Conservation (phyloP, 805 yeast species). For the Brettanomyces anomalus region DNA sequence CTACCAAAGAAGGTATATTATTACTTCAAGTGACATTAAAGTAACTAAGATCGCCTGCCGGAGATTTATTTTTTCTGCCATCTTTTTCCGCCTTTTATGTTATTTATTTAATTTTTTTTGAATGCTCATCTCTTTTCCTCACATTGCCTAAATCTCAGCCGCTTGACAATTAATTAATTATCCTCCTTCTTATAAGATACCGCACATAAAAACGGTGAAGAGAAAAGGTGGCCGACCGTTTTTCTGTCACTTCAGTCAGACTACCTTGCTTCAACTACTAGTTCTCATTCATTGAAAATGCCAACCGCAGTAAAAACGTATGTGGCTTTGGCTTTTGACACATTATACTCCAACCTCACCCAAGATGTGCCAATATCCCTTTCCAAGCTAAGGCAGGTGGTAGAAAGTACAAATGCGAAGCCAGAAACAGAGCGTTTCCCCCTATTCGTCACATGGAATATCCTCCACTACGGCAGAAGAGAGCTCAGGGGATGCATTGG, state of each 20-base stretch:
- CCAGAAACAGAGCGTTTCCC: conserved; percentile 34
- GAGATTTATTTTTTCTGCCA: too few species aligned
- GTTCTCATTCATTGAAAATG: background rate
- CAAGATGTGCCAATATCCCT: conserved; percentile 10
- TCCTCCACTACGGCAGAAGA: conserved; percentile 19
- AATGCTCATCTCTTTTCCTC: too few species aligned
- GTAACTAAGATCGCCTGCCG: too few species aligned
- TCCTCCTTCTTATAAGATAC: too few species aligned
- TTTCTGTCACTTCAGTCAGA: background rate
- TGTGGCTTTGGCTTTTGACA: conserved; percentile 34
- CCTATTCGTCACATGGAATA: conserved; percentile 84
- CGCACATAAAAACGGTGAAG: too few species aligned
- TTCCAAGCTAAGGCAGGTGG: conserved; percentile 5
- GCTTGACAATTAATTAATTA: too few species aligned
- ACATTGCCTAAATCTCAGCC: too few species aligned
- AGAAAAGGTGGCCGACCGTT: background rate
- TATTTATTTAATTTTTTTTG: too few species aligned
- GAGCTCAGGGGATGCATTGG: conserved; percentile 89
- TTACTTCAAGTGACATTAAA: too few species aligned
- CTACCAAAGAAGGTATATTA: background rate
- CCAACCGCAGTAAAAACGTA: conserved; percentile 21
- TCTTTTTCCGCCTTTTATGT: too few species aligned
- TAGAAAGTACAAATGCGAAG: conserved; percentile 6
- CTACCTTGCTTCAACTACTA: background rate
- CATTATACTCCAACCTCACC: conserved; percentile 22